Base-by-base conservation (phyloP, 768 basidiomycete species). In the Terana coerulea region DNA sequence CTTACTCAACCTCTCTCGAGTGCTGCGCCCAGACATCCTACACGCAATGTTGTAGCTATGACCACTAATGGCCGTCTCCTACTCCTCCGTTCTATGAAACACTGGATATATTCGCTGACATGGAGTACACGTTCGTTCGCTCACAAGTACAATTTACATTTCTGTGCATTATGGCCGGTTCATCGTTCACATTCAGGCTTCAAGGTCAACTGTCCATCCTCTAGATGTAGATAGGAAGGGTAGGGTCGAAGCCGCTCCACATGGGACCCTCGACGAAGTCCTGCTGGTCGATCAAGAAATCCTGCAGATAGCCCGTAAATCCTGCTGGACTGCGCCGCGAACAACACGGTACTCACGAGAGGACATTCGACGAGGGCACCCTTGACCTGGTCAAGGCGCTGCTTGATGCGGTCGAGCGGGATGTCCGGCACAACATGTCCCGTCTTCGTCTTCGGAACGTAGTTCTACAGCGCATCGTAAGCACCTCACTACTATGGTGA, bases 231-330 rank as follows among this genome's bases (percentile, higher is more conserved):
- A 91, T 83, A 0, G 88, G 88, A 48, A 92, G 69, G 2, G 86
- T 84, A 3, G 89, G 89, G 67, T 90, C 85, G 31, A 90, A 69
- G 4, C 78, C 84, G 15, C 64, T 71, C 90, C 90, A 92, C 49
- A 88, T 84, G 1, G 81, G 72, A 0, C 84, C 86, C 53, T 76
- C 76, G 10, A 82, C 79, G 42, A 92, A 81, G 1, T 80, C 81
- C 58, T 80, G 83, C 55, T 91, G 79, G 53, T 91, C 89, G 43
- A 89, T 88, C 43, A 94, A 72, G 77, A 93, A 94, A 65, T 92
- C 86, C 88, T 90, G 59, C 49, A 52, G 29, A 55, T 60, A 28
- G 44, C 28, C 37, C 43, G n/a, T 22, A 6, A 40, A 41, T 36
- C 48, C 52, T 29, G 28, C 17, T 2, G 50, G 9, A 5, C 10